Evolutionary conservation across 176 grass and related monocot species (phyloP), one percentile per base, ranked within the genome.

Genomic region (Canna indica): DNA sequence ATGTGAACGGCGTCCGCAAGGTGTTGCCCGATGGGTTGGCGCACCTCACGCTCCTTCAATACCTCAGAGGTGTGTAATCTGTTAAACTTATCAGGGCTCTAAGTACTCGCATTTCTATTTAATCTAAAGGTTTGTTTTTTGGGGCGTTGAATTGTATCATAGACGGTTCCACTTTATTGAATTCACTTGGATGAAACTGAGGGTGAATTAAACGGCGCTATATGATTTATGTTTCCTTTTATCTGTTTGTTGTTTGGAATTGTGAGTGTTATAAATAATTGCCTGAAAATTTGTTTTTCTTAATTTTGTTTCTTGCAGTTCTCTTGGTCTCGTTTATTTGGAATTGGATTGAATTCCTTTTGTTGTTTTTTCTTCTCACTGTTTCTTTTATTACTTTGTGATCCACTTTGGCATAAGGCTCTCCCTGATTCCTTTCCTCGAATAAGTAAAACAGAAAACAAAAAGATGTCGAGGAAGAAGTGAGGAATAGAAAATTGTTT

Each of bases 11-110:
- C 77, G 86, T 87, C 76, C 93, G 88, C 30, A 84, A 86, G 62
- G 86, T 87, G 67, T 64, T 97, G 79, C 83, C 93, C 42, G 82
- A 97, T 67, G 93, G 93, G 50, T 73, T 92, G 63, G 93, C 93
- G 30, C 93, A 92, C 53, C 76, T 97, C 81, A 97, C 93, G 36
- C 81, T 97, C 33, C 93, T 97, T 15, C 83, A 97, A 69, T 97
- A 97, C 81, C 83, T 97, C 29, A 78, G 93, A 92, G 93, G 93
- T 90, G 25, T 22, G 45, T 44, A 17, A 20, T 76, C 20, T 13
- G 8, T 70, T 41, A 27, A 13, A 41, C 34, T 62, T 12, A 63
- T 26, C 25, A 0, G 7, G 25, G 18, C 3, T 62, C 22, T 67
- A 36, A 72, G 0, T 57, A 44, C 17, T 15, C 39, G 18, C 32